A percentile compares a stretch with the other conserved stretches of the same genome.
These are phyloP conservation scores for Cladosporium sp. DNA, from an alignment of 2,329 filamentous ascomycete species.

Conservation along the genomic window DNA sequence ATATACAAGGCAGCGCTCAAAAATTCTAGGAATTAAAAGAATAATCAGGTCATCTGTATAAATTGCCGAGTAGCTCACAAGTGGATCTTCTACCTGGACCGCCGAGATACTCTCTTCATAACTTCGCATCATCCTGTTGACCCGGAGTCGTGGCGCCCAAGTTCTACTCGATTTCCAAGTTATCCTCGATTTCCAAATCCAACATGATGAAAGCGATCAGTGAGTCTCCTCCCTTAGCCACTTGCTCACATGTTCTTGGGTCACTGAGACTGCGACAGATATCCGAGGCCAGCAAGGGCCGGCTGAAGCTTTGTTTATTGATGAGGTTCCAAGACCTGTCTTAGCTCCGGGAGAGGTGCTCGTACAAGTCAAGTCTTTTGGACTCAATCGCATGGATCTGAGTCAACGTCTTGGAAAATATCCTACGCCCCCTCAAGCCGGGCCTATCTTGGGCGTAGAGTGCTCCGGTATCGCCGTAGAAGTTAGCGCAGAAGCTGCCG, in stretches of 20 bases:
- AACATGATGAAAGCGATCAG: background rate
- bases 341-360: background rate
- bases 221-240: background rate
- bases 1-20: background rate
- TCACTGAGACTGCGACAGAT: background rate
- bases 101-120: too few species aligned
- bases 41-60: background rate
- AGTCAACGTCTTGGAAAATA: background rate
- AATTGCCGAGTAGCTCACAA: background rate
- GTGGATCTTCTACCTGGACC: background rate
- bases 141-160: too few species aligned
- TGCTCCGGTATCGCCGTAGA: background rate
- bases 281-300: background rate
- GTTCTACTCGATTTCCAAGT: too few species aligned
- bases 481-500: background rate
- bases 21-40: background rate
- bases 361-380: background rate
- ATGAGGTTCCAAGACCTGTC: background rate
- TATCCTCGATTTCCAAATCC: background rate
- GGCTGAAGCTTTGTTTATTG: background rate
- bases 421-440: background rate
- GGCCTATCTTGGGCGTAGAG: background rate
- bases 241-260: background rate
- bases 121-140: background rate
- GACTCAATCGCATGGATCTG: background rate